Percentiles rank a stretch among this genome's conserved stretches.
Evolutionary conservation across 225 moss, liverwort and hornwort species (phyloP).

Genomic region (Thuidium tamariscinum): DNA sequence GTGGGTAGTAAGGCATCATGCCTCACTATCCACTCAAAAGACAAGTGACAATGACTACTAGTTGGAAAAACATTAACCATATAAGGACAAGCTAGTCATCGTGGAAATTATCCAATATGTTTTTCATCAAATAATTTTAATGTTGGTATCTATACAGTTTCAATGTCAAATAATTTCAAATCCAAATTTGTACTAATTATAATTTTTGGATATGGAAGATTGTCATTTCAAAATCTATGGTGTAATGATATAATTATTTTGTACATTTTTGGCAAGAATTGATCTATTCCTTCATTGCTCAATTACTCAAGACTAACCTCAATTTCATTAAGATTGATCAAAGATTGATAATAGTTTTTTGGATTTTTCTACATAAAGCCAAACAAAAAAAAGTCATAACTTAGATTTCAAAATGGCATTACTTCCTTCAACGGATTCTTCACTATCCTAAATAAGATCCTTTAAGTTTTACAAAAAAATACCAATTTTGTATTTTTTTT

Average conservation of each 20-base stretch:
- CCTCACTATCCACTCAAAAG: no score
- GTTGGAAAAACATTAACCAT: neutral
- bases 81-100: no score
- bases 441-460: neutral
- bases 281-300: accelerated
- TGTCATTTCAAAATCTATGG: neutral
- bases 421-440: neutral
- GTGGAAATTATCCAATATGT: neutral
- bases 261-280: neutral
- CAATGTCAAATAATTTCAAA: neutral
- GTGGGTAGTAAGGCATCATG: no score
- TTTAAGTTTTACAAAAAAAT: neutral
- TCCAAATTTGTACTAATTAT: neutral
- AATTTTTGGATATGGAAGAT: neutral
- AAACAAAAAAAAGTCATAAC: neutral
- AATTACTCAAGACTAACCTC: neutral
- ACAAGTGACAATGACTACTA: no score
- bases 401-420: neutral
- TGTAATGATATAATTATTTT: neutral
- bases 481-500: neutral
- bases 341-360: neutral
- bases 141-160: neutral
- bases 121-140: neutral
- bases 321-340: no score
- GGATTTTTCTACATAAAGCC: neutral